Conservation (phyloP, 2,329 filamentous ascomycete species). For the Teratosphaeria destructans region DNA sequence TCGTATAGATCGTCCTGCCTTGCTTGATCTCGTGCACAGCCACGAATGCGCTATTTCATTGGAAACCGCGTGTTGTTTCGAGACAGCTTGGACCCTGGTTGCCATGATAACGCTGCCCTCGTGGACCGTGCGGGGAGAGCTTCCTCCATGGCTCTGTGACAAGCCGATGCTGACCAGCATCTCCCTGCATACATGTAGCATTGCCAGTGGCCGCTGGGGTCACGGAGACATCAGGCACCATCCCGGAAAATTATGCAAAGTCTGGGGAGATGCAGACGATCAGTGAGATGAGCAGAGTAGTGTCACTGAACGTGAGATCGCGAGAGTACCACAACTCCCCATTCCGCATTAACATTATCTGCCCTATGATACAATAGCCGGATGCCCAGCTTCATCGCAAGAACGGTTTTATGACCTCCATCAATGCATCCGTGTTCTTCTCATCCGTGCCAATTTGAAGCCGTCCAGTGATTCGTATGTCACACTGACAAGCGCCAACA, state of each 20-base stretch:
- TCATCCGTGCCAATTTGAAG: background rate
- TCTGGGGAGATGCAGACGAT: background rate
- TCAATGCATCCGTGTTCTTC: background rate
- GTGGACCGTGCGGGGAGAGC: background rate
- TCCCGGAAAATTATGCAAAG: background rate
- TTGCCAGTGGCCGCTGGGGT: background rate
- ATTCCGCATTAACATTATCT: slow-evolving; percentile 1
- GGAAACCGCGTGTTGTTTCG: background rate
- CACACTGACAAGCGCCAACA: background rate
- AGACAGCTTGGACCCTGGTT: background rate
- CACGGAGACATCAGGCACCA: background rate
- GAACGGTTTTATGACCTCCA: background rate
- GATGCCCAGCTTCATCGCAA: background rate
- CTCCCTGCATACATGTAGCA: background rate
- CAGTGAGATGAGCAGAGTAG: background rate
- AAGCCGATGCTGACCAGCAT: background rate
- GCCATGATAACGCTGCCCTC: background rate
- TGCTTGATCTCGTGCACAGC: background rate
- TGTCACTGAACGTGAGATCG: background rate
- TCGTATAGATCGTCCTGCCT: background rate
- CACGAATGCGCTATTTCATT: background rate
- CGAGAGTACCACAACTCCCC: background rate
- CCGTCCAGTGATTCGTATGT: background rate
- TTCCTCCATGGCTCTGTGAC: background rate
- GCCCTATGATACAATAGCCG: slow-evolving; percentile 3